Conservation (phyloP, 1,139 yeast genomes). For the Saccharomyces hybrid region DNA sequence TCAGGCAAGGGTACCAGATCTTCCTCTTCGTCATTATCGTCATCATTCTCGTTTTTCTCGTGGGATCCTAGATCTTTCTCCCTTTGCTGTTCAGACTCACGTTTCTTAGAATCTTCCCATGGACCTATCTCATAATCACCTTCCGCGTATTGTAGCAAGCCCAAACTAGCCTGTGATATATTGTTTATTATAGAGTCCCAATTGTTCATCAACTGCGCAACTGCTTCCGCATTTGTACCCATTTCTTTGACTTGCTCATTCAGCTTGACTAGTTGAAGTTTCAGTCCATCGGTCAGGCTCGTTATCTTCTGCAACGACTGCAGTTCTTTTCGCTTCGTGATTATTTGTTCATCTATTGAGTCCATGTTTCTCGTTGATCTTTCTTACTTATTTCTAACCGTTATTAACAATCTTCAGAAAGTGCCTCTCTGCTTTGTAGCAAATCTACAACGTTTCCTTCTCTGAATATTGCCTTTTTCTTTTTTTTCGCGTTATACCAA, state of each 20-base stretch:
- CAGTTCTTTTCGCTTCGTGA: constrained; percentile 22
- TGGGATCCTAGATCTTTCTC: not conserved
- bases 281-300: constrained; percentile 24
- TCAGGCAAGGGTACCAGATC: constrained; percentile 49
- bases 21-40: constrained; percentile 5
- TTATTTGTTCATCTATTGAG: constrained; percentile 12
- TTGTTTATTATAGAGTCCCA: constrained; percentile 30
- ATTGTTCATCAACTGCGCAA: constrained; percentile 24
- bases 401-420: not conserved
- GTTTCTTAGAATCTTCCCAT: constrained; percentile 15
- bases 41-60: not conserved
- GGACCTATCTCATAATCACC: constrained; percentile 28
- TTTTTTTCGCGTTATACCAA: not conserved
- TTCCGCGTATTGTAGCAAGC: constrained; percentile 28
- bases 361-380: not conserved
- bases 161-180: constrained; percentile 30
- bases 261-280: constrained; percentile 23
- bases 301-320: constrained; percentile 25
- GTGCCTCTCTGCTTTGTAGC: not conserved
- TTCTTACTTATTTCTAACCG: not conserved
- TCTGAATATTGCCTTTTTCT: not conserved
- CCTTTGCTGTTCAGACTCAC: not conserved
- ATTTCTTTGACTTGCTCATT: constrained; percentile 23
- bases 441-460: not conserved
- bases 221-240: constrained; percentile 24